Percentiles rank a stretch among this genome's conserved stretches.
phyloP scores from a whole-genome alignment of 352 stramenopile species.

The Globisporangium uncinulatum region DNA sequence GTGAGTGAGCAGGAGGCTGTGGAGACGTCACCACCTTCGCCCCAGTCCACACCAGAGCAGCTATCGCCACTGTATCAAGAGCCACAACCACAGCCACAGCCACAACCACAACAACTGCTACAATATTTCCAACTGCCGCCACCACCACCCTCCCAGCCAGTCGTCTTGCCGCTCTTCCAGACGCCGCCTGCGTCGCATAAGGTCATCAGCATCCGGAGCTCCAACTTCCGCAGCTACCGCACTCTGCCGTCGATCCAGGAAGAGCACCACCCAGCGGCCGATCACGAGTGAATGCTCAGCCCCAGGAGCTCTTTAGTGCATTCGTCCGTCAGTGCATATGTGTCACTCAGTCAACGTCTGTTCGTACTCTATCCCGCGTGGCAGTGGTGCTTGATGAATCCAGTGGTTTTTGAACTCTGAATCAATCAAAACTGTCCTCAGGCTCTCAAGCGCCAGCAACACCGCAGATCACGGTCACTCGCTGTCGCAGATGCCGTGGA shows the following conservation, averaged over 20 bases:
- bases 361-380: no score
- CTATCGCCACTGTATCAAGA: background rate
- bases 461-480: conserved; percentile 18
- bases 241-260: conserved; percentile 40
- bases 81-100: background rate
- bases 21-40: background rate
- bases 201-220: conserved; percentile 51
- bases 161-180: background rate
- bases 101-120: background rate
- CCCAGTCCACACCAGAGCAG: background rate
- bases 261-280: conserved; percentile 11
- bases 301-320: background rate
- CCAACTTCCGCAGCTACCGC: conserved; percentile 22
- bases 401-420: no score
- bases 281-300: conserved; percentile 5
- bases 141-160: background rate
- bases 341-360: background rate
- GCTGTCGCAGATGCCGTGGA: conserved; percentile 58
- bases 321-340: background rate
- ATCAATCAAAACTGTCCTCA: no score
- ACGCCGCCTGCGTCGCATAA: conserved; percentile 24
- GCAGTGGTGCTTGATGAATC: no score
- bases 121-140: background rate
- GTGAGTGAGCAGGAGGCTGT: background rate
- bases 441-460: no score